Evolutionary conservation across 768 basidiomycete genomes (phyloP).

Genomic region (Leucogyrophana mollusca): DNA sequence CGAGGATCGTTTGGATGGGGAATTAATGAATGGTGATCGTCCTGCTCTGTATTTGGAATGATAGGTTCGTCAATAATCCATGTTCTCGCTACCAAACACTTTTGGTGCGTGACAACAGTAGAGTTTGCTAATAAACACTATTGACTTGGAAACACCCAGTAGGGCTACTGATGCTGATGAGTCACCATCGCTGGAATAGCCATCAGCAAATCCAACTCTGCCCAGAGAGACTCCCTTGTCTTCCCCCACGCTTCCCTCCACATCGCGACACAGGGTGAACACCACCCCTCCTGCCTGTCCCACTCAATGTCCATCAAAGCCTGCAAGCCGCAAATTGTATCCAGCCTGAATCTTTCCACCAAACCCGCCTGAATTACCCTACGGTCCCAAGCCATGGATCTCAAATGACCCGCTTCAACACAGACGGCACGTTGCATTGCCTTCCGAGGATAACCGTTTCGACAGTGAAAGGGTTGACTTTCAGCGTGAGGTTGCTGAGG

Average conservation of each 20-base stretch:
- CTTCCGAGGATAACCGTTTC: constrained; percentile 32
- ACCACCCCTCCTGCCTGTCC: constrained; percentile 29
- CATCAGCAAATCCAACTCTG: constrained; percentile 26
- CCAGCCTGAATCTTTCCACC: constrained; percentile 27
- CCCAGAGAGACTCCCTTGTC: constrained; percentile 31
- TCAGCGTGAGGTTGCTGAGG: constrained; percentile 13
- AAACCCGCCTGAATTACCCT: constrained; percentile 20
- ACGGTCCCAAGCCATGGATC: constrained; percentile 6
- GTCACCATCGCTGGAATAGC: too few species aligned
- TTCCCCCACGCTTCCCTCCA: constrained; percentile 27
- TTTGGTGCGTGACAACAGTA: too few species aligned
- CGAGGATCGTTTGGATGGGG: too few species aligned
- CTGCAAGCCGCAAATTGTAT: constrained; percentile 36
- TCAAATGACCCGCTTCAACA: constrained; percentile 38
- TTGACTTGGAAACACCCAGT: too few species aligned
- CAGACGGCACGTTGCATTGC: constrained; percentile 19
- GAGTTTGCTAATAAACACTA: too few species aligned
- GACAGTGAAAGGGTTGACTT: constrained; percentile 19
- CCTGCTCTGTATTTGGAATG: too few species aligned
- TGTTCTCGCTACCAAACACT: too few species aligned
- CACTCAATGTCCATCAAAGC: constrained; percentile 27
- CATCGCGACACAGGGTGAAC: constrained; percentile 30
- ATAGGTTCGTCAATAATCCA: too few species aligned
- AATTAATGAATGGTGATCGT: too few species aligned
- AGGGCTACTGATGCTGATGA: too few species aligned